A percentile compares a stretch with the other conserved stretches of the same genome.
phyloP scores from a whole-genome alignment of 2,329 filamentous ascomycete genomes.

The Penicillium vulpinum region DNA sequence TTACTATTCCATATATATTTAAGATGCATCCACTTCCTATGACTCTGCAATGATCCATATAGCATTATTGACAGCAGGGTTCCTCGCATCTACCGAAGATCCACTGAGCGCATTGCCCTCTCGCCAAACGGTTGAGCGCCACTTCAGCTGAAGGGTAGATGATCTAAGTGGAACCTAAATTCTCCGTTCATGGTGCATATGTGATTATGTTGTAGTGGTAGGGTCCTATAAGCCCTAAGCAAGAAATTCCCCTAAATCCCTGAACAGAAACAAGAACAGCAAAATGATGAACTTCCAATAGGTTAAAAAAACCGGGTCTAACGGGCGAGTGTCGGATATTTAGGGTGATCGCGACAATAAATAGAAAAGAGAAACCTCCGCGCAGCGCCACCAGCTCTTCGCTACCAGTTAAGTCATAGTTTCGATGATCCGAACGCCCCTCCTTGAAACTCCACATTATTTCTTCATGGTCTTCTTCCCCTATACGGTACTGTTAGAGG shows the following conservation, averaged over 20 bases:
- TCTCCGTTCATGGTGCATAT: neutral
- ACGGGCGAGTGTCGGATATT: slow-evolving; percentile 22
- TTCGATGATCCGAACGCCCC: slow-evolving; percentile 19
- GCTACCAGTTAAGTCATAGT: slow-evolving; percentile 23
- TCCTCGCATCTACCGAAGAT: slow-evolving; percentile 19
- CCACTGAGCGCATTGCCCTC: slow-evolving; percentile 16
- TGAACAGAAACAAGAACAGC: no score
- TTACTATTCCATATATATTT: no score
- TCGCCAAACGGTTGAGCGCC: slow-evolving; percentile 20
- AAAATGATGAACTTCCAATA: neutral
- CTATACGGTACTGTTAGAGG: no score
- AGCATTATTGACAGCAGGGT: slow-evolving; percentile 15
- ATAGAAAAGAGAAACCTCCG: slow-evolving; percentile 7
- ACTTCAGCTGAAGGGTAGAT: slow-evolving; percentile 10
- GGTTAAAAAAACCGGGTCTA: slow-evolving; percentile 9
- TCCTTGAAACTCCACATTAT: slow-evolving; percentile 7
- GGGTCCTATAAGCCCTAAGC: neutral
- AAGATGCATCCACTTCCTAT: neutral
- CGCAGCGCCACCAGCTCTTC: slow-evolving; percentile 11
- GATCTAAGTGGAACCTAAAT: slow-evolving; percentile 12
- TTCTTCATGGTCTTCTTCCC: neutral
- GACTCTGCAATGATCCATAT: neutral
- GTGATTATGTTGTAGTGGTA: neutral
- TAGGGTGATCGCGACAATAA: slow-evolving; percentile 18
- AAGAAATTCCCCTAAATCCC: neutral